Evolutionary conservation across 108 stramenopile genomes (phyloP).

Genomic region (Cyclotella distinguenda): DNA sequence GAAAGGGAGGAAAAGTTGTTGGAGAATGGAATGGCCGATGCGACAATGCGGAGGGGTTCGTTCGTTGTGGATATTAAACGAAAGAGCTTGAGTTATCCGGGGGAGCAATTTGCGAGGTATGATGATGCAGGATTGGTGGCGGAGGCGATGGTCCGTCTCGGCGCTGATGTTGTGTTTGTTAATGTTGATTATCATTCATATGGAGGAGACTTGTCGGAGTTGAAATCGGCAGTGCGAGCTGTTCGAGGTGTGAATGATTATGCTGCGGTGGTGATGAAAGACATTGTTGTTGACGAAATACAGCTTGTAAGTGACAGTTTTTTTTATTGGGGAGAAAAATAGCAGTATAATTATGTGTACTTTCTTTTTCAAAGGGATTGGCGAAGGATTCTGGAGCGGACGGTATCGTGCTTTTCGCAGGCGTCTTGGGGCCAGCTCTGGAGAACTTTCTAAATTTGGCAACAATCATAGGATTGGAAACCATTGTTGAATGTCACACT

Average conservation of each 20-base stretch:
- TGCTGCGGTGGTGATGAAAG: slow-evolving; percentile 90
- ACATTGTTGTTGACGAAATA: slow-evolving; percentile 90
- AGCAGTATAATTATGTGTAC: neutral
- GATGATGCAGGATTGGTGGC: slow-evolving; percentile 87
- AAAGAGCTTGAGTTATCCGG: slow-evolving; percentile 66
- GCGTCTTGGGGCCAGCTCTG: slow-evolving; percentile 78
- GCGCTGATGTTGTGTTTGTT: slow-evolving; percentile 86
- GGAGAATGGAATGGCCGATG: slow-evolving; percentile 70
- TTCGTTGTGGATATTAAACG: slow-evolving; percentile 90
- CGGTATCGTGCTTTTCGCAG: slow-evolving; percentile 78
- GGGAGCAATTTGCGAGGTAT: slow-evolving; percentile 75
- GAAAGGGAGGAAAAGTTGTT: slow-evolving; percentile 62
- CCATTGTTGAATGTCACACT: slow-evolving; percentile 91
- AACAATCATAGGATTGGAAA: slow-evolving; percentile 84
- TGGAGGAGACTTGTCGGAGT: slow-evolving; percentile 81
- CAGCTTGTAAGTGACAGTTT: slow-evolving; percentile 44
- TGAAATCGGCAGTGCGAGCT: slow-evolving; percentile 70
- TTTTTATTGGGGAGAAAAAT: neutral
- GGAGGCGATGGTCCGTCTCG: slow-evolving; percentile 87
- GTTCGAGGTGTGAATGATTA: slow-evolving; percentile 62
- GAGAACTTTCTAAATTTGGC: slow-evolving; percentile 84
- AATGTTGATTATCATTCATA: slow-evolving; percentile 87
- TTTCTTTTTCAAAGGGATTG: slow-evolving; percentile 42
- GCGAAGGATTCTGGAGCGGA: slow-evolving; percentile 90
- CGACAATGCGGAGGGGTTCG: slow-evolving; percentile 75